Conservation (phyloP, 805 yeast species). For the Ogataea nonfermentans region DNA sequence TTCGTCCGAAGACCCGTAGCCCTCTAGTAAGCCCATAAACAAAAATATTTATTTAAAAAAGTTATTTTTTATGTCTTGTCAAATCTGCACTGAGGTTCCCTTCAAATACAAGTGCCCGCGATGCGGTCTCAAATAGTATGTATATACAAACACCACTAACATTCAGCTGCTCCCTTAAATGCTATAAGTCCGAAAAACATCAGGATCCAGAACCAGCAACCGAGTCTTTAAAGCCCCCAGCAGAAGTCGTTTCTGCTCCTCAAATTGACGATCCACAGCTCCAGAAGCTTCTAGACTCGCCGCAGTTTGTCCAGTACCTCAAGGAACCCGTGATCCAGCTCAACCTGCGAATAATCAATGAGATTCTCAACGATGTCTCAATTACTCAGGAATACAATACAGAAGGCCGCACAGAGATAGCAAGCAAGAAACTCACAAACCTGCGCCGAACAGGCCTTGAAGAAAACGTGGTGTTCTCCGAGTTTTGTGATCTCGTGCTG, state of each 20-base stretch:
- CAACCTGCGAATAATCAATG: slow-evolving; percentile 50
- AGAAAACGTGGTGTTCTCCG: slow-evolving; percentile 67
- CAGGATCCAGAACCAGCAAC: slow-evolving; percentile 23
- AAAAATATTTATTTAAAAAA: not conserved
- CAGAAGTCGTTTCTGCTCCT: not conserved
- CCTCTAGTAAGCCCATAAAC: slow-evolving; percentile 16
- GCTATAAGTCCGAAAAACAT: slow-evolving; percentile 53
- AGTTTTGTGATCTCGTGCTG: slow-evolving; percentile 51
- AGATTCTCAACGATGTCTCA: slow-evolving; percentile 45
- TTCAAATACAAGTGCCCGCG: slow-evolving; percentile 50
- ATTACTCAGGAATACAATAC: slow-evolving; percentile 47
- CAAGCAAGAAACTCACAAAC: slow-evolving; percentile 58
- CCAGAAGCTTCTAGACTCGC: slow-evolving; percentile 38
- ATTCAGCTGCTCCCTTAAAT: slow-evolving; percentile 52
- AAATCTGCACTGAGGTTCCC: slow-evolving; percentile 27
- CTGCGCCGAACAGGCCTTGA: slow-evolving; percentile 65
- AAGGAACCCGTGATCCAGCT: slow-evolving; percentile 51
- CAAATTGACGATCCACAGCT: slow-evolving; percentile 27
- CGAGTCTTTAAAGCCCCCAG: not conserved
- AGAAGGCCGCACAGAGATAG: slow-evolving; percentile 58
- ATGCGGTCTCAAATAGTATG: slow-evolving; percentile 41
- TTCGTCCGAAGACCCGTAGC: slow-evolving; percentile 20
- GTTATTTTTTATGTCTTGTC: slow-evolving; percentile 22
- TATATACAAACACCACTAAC: slow-evolving; percentile 11
- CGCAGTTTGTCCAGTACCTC: slow-evolving; percentile 44